phyloP scores from a whole-genome alignment of 2,329 filamentous ascomycete species.

The Penicillium aurantiogriseum region DNA sequence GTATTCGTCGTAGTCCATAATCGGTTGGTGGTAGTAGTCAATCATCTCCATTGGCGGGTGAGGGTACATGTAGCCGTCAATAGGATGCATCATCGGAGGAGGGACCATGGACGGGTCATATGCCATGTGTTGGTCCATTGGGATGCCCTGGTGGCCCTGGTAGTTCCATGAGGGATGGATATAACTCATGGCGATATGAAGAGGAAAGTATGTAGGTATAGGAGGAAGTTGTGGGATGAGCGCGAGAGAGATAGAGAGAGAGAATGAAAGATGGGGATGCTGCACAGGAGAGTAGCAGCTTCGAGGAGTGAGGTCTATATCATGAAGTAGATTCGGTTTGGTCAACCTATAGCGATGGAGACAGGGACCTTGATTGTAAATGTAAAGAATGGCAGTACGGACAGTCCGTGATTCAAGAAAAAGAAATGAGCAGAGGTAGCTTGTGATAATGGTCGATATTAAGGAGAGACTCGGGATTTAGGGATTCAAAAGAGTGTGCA shows the following conservation, averaged over 20 bases:
- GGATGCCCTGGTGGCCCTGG: conserved; percentile 33
- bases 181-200: conserved; percentile 37
- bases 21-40: conserved; percentile 43
- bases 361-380: conserved; percentile 3
- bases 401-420: conserved; percentile 16
- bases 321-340: conserved; percentile 12
- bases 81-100: conserved; percentile 39
- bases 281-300: conserved; percentile 22
- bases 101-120: conserved; percentile 39
- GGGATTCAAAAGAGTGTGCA: conserved; percentile 22
- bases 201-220: conserved; percentile 3
- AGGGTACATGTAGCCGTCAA: conserved; percentile 40
- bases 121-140: conserved; percentile 39
- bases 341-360: not conserved
- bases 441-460: conserved; percentile 16
- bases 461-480: conserved; percentile 26
- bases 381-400: conserved; percentile 13
- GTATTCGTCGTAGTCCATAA: conserved; percentile 48
- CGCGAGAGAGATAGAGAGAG: conserved; percentile 2
- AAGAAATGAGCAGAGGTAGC: conserved; percentile 23
- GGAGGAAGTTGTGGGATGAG: not conserved
- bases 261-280: conserved; percentile 2
- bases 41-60: conserved; percentile 44
- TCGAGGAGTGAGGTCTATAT: conserved; percentile 19
- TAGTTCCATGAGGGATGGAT: conserved; percentile 41